Conservation (phyloP, 805 yeast species). For the Ogataea trehaloabstinens region DNA sequence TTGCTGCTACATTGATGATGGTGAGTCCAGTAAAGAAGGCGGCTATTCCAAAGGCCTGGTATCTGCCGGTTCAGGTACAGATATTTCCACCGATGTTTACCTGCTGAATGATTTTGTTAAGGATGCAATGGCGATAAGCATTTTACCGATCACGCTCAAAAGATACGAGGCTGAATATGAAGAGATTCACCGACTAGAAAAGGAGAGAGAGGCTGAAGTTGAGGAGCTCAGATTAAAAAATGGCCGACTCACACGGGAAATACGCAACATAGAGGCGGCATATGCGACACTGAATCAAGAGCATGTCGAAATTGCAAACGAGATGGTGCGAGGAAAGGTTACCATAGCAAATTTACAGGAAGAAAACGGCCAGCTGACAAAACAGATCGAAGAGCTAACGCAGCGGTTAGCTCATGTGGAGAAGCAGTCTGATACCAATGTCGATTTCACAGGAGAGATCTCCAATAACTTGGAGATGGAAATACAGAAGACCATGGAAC, state of each 20-base stretch:
- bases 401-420: conserved; percentile 37
- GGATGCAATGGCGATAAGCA: conserved; percentile 72
- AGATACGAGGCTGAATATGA: conserved; percentile 73
- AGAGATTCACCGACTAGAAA: conserved; percentile 67
- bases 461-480: conserved; percentile 43
- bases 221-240: conserved; percentile 60
- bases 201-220: conserved; percentile 60
- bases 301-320: conserved; percentile 84
- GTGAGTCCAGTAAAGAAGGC: conserved; percentile 9
- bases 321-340: conserved; percentile 77
- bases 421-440: conserved; percentile 21
- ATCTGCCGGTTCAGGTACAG: conserved; percentile 16
- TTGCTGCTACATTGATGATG: conserved; percentile 55
- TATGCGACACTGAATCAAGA: conserved; percentile 72
- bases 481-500: conserved; percentile 56
- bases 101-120: conserved; percentile 70
- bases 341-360: conserved; percentile 71
- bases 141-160: conserved; percentile 69
- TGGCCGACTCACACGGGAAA: conserved; percentile 69
- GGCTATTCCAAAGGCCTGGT: conserved; percentile 9
- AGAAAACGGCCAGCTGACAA: conserved; percentile 62
- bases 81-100: conserved; percentile 38
- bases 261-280: conserved; percentile 67
- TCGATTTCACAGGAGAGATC: conserved; percentile 30
- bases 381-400: conserved; percentile 47